These are phyloP conservation scores for Aspergillus taichungensis DNA, from an alignment of 495 filamentous ascomycete genomes.

Conservation along the genomic window DNA sequence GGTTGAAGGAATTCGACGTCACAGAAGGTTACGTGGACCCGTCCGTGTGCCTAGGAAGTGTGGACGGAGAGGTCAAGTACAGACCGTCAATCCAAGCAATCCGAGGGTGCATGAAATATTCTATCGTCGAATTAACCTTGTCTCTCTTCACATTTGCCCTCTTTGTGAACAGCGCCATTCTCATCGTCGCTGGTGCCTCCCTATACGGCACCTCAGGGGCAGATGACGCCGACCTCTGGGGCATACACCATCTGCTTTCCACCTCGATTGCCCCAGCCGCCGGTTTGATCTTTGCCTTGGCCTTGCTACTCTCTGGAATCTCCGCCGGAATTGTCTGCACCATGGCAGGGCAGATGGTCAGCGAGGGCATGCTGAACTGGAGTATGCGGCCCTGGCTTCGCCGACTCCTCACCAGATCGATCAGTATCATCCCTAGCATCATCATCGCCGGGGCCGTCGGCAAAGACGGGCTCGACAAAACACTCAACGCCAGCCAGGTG, in stretches of 20 bases:
- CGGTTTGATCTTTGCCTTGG: conserved; percentile 68
- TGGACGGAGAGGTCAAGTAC: conserved; percentile 52
- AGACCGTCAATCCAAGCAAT: conserved; percentile 72
- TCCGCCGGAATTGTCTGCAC: conserved; percentile 76
- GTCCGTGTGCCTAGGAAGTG: conserved; percentile 26
- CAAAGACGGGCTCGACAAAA: conserved; percentile 56
- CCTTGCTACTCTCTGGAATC: conserved; percentile 66
- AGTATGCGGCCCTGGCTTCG: conserved; percentile 61
- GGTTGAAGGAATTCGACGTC: conserved; percentile 70
- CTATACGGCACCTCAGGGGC: conserved; percentile 52
- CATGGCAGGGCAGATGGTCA: conserved; percentile 77
- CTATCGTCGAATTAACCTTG: conserved; percentile 62
- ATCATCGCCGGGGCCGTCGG: conserved; percentile 76
- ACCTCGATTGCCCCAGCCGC: conserved; percentile 59
- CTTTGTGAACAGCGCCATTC: conserved; percentile 88
- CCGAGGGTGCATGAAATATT: conserved; percentile 68
- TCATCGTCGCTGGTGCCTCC: conserved; percentile 78
- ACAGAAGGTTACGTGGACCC: conserved; percentile 47
- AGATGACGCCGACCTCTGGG: conserved; percentile 65
- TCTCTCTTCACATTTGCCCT: conserved; percentile 87
- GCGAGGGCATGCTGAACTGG: conserved; percentile 70
- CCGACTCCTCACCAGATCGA: conserved; percentile 57
- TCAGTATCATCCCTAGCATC: conserved; percentile 74
- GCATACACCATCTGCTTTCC: conserved; percentile 70
- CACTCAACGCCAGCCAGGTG: conserved; percentile 71